Evolutionary conservation across 1,139 yeast species (phyloP), one percentile per base, ranked within the genome.

Genomic region (Geotrichum bryndzae): DNA sequence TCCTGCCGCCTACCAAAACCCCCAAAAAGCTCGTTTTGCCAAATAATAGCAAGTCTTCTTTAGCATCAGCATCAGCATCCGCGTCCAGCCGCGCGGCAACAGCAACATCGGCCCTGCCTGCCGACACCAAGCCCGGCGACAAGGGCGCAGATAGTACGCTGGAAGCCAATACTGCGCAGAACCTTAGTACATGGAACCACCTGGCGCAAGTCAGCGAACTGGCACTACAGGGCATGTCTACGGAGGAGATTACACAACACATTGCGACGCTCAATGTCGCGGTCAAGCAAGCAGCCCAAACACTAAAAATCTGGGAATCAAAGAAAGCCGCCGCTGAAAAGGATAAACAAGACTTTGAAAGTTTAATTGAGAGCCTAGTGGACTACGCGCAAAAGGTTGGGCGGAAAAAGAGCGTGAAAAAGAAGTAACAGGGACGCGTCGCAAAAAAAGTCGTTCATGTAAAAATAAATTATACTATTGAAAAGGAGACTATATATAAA

Each of bases 321-420:
- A 79, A 80, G 67, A 73, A 76, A 61, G 69, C 72, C 57, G 80
- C 76, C 41, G 76, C 80, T 15, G 76, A 76, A 63, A 79, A 78
- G 60, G 87, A 86, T 68, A 83, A 84, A 67, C 84, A 82, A 59
- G 83, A 87, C 15, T 86, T 84, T 69, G 91, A 87, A 69, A 79
- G 84, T 4, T 90, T 87, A 65, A 88, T 87, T 48, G 90, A 86
- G 71, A 85, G 84, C 66, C 76, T 86, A 66, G 85, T 86, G 48
- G 92, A 88, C 25, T 85, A 86, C 71, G 85, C 88, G 41, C 91
- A 87, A 68, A 65, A 74, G 38, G 57, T 53, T n/a, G 64, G 57
- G 15, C 45, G 62, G 13, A 59, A 54, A n/a, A 51, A 50, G 13
- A 41, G 57, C 31, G 45, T 23, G 6, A 58, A 48, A 33, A 41